Conservation (phyloP, 768 basidiomycete genomes). For the Boletus tylopilopsis region DNA sequence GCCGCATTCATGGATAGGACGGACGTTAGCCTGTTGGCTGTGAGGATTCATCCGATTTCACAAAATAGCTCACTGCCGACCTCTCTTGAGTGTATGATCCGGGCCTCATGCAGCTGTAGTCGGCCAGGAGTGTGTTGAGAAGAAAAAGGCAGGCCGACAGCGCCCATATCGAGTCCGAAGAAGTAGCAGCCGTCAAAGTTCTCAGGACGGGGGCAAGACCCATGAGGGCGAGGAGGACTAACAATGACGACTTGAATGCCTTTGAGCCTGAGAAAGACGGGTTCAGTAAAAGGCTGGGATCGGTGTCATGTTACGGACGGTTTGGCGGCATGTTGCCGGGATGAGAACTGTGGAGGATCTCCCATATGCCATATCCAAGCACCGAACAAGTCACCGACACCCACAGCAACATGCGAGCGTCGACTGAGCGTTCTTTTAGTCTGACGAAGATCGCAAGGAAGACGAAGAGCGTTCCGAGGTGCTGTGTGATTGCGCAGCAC, state of each 20-base stretch:
- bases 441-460: conserved; percentile 79
- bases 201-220: conserved; percentile 87
- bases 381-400: conserved; percentile 57
- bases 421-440: conserved; percentile 58
- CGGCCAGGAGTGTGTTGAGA: conserved; percentile 78
- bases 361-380: conserved; percentile 61
- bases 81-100: conserved; percentile 53
- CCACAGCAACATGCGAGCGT: conserved; percentile 68
- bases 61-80: conserved; percentile 35
- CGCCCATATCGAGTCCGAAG: conserved; percentile 97
- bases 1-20: conserved; percentile 89
- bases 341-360: conserved; percentile 43
- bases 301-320: conserved; percentile 22
- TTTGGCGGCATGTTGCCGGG: conserved; percentile 19
- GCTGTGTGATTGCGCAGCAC: conserved; percentile 78
- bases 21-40: conserved; percentile 61
- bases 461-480: conserved; percentile 73
- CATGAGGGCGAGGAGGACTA: conserved; percentile 86
- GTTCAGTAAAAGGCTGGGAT: conserved; percentile 9
- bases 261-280: conserved; percentile 51
- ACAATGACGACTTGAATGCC: conserved; percentile 72
- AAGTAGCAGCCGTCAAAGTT: conserved; percentile 91
- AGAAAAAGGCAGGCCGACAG: conserved; percentile 81
- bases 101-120: conserved; percentile 59
- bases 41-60: conserved; percentile 20